A percentile compares a stretch with the other conserved stretches of the same genome.
Evolutionary conservation across 73 alveolate species (phyloP).

Genomic region (Paramecium sonneborni): DNA sequence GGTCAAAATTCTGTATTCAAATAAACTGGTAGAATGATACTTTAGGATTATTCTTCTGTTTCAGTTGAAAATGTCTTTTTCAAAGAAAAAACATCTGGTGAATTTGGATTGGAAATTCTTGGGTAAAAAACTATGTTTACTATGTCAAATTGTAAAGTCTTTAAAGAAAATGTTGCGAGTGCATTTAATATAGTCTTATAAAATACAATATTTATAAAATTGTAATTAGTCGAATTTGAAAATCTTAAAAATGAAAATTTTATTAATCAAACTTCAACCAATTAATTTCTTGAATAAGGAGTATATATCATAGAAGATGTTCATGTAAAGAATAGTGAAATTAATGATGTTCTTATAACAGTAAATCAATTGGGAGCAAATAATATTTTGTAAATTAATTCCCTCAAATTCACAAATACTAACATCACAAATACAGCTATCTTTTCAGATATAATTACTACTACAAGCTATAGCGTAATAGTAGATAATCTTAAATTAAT

Average conservation of each 20-base stretch:
- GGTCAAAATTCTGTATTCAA: background rate
- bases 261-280: background rate
- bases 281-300: background rate
- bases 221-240: background rate
- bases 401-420: background rate
- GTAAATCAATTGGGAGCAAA: background rate
- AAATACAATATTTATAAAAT: background rate
- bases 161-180: background rate
- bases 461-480: background rate
- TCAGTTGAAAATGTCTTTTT: background rate
- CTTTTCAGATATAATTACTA: background rate
- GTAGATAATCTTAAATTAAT: background rate
- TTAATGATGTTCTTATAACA: background rate
- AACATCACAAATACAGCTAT: background rate
- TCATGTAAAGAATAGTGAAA: background rate
- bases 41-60: background rate
- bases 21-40: background rate
- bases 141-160: background rate
- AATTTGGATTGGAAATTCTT: conserved; percentile 4
- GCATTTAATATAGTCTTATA: background rate
- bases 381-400: background rate
- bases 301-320: background rate
- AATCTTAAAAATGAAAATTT: background rate
- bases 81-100: background rate
- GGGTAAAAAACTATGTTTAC: background rate